Conservation (phyloP, 352 stramenopile species). For the Phytopythium mirpurense region DNA sequence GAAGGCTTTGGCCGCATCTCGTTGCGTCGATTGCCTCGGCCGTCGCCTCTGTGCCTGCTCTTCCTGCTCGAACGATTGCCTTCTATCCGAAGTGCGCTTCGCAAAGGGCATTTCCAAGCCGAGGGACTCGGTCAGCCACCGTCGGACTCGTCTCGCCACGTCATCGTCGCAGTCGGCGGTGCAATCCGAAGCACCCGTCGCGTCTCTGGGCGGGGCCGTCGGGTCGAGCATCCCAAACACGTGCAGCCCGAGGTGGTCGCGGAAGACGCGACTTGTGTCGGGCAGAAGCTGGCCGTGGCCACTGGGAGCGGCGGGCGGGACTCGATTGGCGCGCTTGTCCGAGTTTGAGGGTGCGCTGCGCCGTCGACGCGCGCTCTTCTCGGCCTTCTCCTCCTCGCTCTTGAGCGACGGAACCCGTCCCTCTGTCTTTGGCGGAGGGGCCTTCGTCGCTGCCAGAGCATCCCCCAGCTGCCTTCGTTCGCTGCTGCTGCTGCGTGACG, state of each 20-base stretch:
- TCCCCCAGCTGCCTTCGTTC: too few relatives aligned
- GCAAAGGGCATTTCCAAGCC: slow-evolving; percentile 6
- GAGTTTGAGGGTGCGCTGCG: not conserved
- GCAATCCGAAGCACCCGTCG: not conserved
- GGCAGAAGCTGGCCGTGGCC: not conserved
- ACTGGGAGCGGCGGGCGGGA: too few relatives aligned
- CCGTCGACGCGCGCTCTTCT: not conserved
- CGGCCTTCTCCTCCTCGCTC: not conserved
- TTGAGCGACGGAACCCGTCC: too few relatives aligned
- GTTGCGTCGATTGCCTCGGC: not conserved
- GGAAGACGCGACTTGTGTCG: not conserved
- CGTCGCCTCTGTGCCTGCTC: too few relatives aligned
- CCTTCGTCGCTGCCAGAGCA: too few relatives aligned
- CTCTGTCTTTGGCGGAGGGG: too few relatives aligned
- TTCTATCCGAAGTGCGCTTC: not conserved
- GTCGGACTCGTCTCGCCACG: not conserved
- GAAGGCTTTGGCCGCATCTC: slow-evolving; percentile 12
- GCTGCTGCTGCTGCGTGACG: not conserved
- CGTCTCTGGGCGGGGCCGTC: slow-evolving; percentile 5
- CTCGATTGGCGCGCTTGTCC: not conserved
- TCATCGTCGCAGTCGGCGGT: not conserved
- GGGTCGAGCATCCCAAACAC: slow-evolving; percentile 39
- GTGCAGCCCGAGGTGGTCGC: slow-evolving; percentile 13
- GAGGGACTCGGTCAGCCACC: slow-evolving; percentile 12
- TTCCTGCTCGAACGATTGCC: not conserved